phyloP scores from a whole-genome alignment of 2,329 filamentous ascomycete species.

The Fusarium miscanthi region DNA sequence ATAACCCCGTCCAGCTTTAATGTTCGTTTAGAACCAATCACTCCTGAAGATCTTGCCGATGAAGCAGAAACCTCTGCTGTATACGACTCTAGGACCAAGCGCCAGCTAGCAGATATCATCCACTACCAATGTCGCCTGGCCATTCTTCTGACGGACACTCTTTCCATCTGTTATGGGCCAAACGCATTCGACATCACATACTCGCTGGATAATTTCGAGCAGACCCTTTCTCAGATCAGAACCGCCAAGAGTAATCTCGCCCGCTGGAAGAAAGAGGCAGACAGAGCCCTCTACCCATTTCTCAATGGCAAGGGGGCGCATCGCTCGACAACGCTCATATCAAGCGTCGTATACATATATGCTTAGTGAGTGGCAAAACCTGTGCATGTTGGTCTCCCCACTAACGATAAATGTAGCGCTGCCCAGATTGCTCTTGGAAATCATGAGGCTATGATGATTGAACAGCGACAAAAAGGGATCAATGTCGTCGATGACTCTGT shows the following conservation, averaged over 20 bases:
- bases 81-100: neutral
- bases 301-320: neutral
- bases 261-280: neutral
- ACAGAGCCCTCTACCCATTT: neutral
- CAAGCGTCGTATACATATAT: slow-evolving; percentile 29
- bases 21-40: neutral
- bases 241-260: neutral
- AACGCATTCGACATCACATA: slow-evolving; percentile 12
- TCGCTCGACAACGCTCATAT: slow-evolving; percentile 15
- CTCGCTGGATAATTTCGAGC: slow-evolving; percentile 5
- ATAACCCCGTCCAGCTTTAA: slow-evolving; percentile 19
- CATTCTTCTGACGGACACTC: slow-evolving; percentile 1
- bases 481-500: slow-evolving; percentile 13
- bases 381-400: rapidly evolving
- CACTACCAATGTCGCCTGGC: slow-evolving; percentile 3
- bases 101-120: neutral
- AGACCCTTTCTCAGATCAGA: neutral
- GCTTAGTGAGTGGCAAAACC: neutral
- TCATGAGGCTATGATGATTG: slow-evolving; percentile 26
- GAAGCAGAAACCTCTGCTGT: neutral
- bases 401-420: neutral
- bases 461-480: slow-evolving; percentile 28
- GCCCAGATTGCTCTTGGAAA: slow-evolving; percentile 24
- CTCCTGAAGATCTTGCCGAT: neutral
- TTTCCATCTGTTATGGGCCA: slow-evolving; percentile 8